phyloP scores from a whole-genome alignment of 2,329 filamentous ascomycete species.

The Pseudogymnoascus sp. region DNA sequence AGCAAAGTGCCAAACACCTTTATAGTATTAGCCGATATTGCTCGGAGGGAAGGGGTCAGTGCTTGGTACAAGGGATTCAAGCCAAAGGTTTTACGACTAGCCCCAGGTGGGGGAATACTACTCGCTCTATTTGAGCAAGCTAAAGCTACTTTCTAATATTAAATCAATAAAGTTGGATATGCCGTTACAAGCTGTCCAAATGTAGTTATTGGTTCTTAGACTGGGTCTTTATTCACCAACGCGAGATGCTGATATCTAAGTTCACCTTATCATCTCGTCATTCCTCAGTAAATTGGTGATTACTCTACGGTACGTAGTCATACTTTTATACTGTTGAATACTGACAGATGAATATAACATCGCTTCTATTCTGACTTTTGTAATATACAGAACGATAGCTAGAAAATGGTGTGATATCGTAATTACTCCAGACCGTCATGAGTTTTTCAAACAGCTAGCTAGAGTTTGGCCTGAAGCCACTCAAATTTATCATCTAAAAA shows the following conservation, averaged over 20 bases:
- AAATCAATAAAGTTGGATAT: neutral
- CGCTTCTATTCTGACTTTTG: no score
- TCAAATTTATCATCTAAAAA: conserved; percentile 36
- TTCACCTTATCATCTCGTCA: no score
- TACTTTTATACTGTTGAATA: no score
- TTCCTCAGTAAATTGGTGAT: no score
- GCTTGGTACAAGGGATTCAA: conserved; percentile 95
- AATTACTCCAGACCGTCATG: no score
- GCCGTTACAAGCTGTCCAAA: neutral
- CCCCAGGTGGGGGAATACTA: conserved; percentile 54
- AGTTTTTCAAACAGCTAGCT: conserved; percentile 27
- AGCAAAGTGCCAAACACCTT: conserved; percentile 98
- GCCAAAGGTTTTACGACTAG: conserved; percentile 75
- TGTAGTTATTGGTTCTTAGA: neutral
- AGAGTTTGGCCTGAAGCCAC: conserved; percentile 32
- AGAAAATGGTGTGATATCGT: no score
- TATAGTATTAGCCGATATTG: conserved; percentile 72
- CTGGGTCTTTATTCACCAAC: neutral
- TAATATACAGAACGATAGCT: no score
- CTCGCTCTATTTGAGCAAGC: conserved; percentile 49
- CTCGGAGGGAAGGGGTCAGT: conserved; percentile 79
- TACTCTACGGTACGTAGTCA: no score
- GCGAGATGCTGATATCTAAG: no score
- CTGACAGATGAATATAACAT: no score
- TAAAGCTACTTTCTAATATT: neutral